A percentile compares a stretch with the other conserved stretches of the same genome.
Evolutionary conservation across 1,139 yeast species (phyloP).

Genomic region (Candida tropicalis): DNA sequence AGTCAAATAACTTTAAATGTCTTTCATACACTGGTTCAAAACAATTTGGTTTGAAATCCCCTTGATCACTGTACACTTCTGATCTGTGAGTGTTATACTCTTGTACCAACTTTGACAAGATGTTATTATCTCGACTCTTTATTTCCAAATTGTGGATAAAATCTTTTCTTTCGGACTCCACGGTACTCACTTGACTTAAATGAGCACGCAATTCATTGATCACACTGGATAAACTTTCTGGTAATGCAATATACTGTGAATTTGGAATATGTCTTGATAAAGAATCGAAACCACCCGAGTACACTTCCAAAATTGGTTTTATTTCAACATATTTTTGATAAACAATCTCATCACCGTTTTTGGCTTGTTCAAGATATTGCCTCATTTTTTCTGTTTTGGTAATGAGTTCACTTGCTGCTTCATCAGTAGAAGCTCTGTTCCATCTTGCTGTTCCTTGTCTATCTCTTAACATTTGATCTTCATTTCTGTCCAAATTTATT

Average conservation of each 20-base stretch:
- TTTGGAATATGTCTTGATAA: slow-evolving; percentile 55
- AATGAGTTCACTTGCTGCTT: slow-evolving; percentile 38
- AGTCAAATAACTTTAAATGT: slow-evolving; percentile 44
- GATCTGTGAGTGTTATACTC: slow-evolving; percentile 39
- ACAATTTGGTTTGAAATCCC: slow-evolving; percentile 25
- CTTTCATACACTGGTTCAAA: slow-evolving; percentile 36
- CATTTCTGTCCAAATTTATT: slow-evolving; percentile 53
- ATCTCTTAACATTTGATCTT: slow-evolving; percentile 53
- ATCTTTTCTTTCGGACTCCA: slow-evolving; percentile 37
- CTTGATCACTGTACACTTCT: slow-evolving; percentile 19
- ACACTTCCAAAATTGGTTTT: slow-evolving; percentile 43
- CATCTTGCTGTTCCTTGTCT: slow-evolving; percentile 54
- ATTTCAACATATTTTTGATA: slow-evolving; percentile 45
- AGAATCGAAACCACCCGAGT: slow-evolving; percentile 44
- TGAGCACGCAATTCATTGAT: slow-evolving; percentile 47
- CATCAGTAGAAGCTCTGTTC: slow-evolving; percentile 45
- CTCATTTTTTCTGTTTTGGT: slow-evolving; percentile 46
- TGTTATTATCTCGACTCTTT: slow-evolving; percentile 48
- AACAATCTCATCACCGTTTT: slow-evolving; percentile 59
- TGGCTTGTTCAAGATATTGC: slow-evolving; percentile 59
- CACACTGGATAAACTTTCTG: slow-evolving; percentile 37
- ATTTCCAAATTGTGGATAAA: slow-evolving; percentile 46
- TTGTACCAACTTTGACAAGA: slow-evolving; percentile 54
- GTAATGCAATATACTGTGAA: slow-evolving; percentile 43
- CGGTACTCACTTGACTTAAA: slow-evolving; percentile 25